phyloP scores from a whole-genome alignment of 2,329 filamentous ascomycete species.

The Penicillium sclerotiorum region DNA sequence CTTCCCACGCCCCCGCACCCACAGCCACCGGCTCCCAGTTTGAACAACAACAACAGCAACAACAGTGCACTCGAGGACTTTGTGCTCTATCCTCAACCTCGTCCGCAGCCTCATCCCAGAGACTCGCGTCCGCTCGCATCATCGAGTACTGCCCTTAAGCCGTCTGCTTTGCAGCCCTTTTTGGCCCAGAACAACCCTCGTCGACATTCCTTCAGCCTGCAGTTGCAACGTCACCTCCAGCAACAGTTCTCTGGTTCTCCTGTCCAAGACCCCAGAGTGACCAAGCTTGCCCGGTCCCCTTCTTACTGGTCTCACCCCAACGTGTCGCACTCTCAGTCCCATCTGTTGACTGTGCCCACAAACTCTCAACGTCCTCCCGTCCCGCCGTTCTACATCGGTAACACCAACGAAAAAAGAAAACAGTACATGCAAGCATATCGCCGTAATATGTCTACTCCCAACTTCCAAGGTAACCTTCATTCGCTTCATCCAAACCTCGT shows the following conservation, averaged over 20 bases:
- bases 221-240: slow-evolving; percentile 38
- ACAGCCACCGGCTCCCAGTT: slow-evolving; percentile 46
- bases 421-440: slow-evolving; percentile 27
- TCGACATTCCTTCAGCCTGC: slow-evolving; percentile 40
- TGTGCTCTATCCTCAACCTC: slow-evolving; percentile 44
- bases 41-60: slow-evolving; percentile 37
- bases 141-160: slow-evolving; percentile 42
- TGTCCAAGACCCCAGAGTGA: slow-evolving; percentile 43
- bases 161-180: slow-evolving; percentile 34
- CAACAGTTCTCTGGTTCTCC: slow-evolving; percentile 38
- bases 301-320: slow-evolving; percentile 41
- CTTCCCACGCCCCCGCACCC: slow-evolving; percentile 47
- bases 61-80: slow-evolving; percentile 46
- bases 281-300: slow-evolving; percentile 44
- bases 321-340: slow-evolving; percentile 34
- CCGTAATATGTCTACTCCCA: slow-evolving; percentile 45
- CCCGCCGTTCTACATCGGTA: slow-evolving; percentile 41
- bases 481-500: too few relatives aligned
- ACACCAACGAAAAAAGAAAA: slow-evolving; percentile 32
- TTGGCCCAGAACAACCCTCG: slow-evolving; percentile 39
- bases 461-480: slow-evolving; percentile 44
- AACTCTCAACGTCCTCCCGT: slow-evolving; percentile 44
- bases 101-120: slow-evolving; percentile 35
- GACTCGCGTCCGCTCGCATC: slow-evolving; percentile 39
- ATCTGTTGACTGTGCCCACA: slow-evolving; percentile 43